Percentiles rank a stretch among this genome's conserved stretches.
These are phyloP conservation scores for Globisporangium radiosum DNA, from an alignment of 352 stramenopile genomes.

Conservation along the genomic window DNA sequence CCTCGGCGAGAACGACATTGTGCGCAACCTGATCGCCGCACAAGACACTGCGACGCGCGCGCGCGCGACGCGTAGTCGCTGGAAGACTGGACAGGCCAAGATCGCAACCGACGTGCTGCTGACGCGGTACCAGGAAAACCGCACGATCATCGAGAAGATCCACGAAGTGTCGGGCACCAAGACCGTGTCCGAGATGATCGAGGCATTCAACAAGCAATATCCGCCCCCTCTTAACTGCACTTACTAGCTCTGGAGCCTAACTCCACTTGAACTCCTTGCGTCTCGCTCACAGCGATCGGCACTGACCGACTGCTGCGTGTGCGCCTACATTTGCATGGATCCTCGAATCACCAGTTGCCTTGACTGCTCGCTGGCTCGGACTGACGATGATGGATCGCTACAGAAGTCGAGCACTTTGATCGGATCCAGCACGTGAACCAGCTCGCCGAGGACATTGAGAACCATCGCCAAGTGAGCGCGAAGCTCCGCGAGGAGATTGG, in stretches of 20 bases:
- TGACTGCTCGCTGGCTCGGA: slow-evolving; percentile 10
- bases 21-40: slow-evolving; percentile 40
- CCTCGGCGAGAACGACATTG: slow-evolving; percentile 66
- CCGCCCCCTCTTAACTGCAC: slow-evolving; percentile 9
- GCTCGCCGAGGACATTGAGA: slow-evolving; percentile 77
- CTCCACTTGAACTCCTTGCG: too few relatives aligned
- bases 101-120: slow-evolving; percentile 53
- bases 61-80: slow-evolving; percentile 48
- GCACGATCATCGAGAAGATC: slow-evolving; percentile 76
- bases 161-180: slow-evolving; percentile 72
- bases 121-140: slow-evolving; percentile 78
- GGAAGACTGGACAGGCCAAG: slow-evolving; percentile 66
- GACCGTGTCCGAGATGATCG: slow-evolving; percentile 78
- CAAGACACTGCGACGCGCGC: slow-evolving; percentile 50
- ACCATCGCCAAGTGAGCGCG: slow-evolving; percentile 54
- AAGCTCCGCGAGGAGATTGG: slow-evolving; percentile 76
- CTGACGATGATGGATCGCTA: slow-evolving; percentile 8
- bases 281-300: too few relatives aligned
- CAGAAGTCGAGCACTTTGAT: slow-evolving; percentile 74
- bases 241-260: background rate
- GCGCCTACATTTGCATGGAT: too few relatives aligned
- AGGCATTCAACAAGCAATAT: slow-evolving; percentile 83
- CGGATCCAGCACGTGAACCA: slow-evolving; percentile 79
- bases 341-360: slow-evolving; percentile 7
- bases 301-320: too few relatives aligned